Evolutionary conservation across 2,329 filamentous ascomycete genomes (phyloP).

Genomic region (Achaetomium macrosporum): DNA sequence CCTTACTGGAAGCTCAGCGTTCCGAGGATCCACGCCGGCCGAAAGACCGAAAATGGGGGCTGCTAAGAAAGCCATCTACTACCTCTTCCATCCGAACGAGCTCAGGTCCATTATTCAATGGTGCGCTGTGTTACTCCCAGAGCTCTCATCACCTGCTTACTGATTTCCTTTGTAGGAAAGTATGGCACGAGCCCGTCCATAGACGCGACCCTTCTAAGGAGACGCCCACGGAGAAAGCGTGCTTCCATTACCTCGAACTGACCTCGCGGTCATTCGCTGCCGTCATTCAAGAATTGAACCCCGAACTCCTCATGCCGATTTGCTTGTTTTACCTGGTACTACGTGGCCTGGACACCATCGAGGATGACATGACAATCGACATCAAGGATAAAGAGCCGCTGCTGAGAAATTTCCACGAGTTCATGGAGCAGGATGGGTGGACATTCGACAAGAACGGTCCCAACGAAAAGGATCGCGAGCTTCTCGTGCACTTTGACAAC

Average conservation of each 20-base stretch:
- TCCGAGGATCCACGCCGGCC: background rate
- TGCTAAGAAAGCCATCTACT: constrained; percentile 57
- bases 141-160: constrained; percentile 22
- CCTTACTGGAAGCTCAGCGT: background rate
- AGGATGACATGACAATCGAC: constrained; percentile 94
- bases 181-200: constrained; percentile 95
- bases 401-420: constrained; percentile 72
- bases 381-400: constrained; percentile 78
- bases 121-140: constrained; percentile 41
- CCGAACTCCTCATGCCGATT: constrained; percentile 84
- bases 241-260: constrained; percentile 78
- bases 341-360: constrained; percentile 92
- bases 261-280: constrained; percentile 90
- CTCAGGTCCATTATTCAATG: constrained; percentile 84
- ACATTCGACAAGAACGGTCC: constrained; percentile 79
- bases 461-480: constrained; percentile 88
- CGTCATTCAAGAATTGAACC: constrained; percentile 93
- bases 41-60: constrained; percentile 45
- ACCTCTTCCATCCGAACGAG: constrained; percentile 67
- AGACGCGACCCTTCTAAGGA: constrained; percentile 72
- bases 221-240: constrained; percentile 65
- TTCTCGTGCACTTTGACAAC: constrained; percentile 87
- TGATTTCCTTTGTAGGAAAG: constrained; percentile 58
- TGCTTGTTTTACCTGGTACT: constrained; percentile 89
- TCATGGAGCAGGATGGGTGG: constrained; percentile 82